phyloP scores from a whole-genome alignment of 345 rosid species.

The Melaleuca quinquenervia region DNA sequence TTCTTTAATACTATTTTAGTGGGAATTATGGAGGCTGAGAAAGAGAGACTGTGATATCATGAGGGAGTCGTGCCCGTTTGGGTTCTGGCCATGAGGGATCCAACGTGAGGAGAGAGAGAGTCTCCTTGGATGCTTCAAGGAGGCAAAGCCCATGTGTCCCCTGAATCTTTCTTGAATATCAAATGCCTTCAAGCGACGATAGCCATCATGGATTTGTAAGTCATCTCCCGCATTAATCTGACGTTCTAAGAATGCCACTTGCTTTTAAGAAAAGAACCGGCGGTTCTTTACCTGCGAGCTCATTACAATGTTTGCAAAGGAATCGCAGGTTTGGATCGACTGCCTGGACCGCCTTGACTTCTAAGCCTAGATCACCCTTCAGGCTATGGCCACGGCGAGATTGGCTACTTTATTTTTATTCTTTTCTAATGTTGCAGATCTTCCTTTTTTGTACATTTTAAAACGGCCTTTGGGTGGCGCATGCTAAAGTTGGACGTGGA shows the following conservation, averaged over 20 bases:
- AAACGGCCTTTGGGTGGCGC: neutral
- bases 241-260: neutral
- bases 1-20: neutral
- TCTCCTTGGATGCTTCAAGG: neutral
- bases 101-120: neutral
- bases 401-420: neutral
- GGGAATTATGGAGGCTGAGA: neutral
- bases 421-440: neutral
- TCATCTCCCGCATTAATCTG: neutral
- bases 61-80: neutral
- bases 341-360: conserved; percentile 22
- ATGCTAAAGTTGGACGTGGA: neutral
- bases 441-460: neutral
- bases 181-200: neutral
- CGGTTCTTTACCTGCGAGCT: neutral
- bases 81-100: neutral
- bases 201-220: neutral
- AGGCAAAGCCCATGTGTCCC: neutral
- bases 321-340: conserved; percentile 6
- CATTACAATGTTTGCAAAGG: neutral
- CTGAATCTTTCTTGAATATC: neutral
- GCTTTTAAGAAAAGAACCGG: neutral
- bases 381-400: neutral
- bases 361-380: neutral
- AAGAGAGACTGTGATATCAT: neutral